These are phyloP conservation scores for Tetrahymena malaccensis DNA, from an alignment of 73 alveolate species.

Conservation along the genomic window DNA sequence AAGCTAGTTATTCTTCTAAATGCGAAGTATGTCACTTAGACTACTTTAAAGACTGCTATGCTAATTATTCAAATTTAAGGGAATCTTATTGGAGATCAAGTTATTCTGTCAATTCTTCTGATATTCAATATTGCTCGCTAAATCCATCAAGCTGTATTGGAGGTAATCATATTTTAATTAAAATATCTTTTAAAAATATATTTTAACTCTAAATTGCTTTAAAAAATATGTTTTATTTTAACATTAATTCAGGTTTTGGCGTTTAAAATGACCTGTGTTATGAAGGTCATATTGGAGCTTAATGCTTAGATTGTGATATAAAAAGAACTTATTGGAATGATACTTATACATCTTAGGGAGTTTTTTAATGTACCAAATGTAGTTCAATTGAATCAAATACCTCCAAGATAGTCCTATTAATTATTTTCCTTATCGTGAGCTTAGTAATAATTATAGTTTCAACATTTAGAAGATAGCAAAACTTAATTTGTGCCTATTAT, in stretches of 20 bases:
- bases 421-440: neutral
- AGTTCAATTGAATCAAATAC: neutral
- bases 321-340: neutral
- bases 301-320: neutral
- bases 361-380: neutral
- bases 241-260: neutral
- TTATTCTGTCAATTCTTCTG: neutral
- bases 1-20: neutral
- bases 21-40: neutral
- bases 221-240: too few species aligned
- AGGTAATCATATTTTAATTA: neutral
- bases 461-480: neutral
- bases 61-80: neutral
- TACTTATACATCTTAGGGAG: neutral
- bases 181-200: too few species aligned
- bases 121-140: neutral
- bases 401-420: neutral
- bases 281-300: neutral
- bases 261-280: neutral
- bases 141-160: neutral
- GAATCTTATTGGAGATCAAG: neutral
- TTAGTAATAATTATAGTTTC: neutral
- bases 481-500: neutral
- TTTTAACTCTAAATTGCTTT: too few species aligned
- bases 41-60: neutral